Evolutionary conservation across 2,329 filamentous ascomycete genomes (phyloP), one percentile per base, ranked within the genome.

Genomic region (Pyrenochaeta sp.): DNA sequence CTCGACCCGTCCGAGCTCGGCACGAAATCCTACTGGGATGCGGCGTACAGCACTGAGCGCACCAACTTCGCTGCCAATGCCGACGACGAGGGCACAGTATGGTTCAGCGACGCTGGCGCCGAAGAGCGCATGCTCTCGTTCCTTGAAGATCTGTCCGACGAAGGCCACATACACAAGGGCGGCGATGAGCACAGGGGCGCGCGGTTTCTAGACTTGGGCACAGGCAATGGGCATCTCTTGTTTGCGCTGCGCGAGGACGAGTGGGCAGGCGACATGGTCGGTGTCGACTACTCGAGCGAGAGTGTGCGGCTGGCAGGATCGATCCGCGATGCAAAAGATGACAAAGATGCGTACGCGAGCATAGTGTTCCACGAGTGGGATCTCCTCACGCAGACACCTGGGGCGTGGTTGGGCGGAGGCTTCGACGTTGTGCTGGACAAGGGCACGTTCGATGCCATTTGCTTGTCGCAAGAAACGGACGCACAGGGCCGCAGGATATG

Each of bases 391-490:
- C 67, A 76, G 26, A 35, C 28, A 15, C 57, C 71, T 3, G 71
- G 69, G 1, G 35, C 81, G 36, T 90, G 87, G 85, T 73, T 91
- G 3, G 58, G 58, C 0, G 68, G 70, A 0, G 88, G 88, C 1
- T 97, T 92, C 75, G 91, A 97, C 71, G 84, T 96, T 0, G 87
- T 96, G 0, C 81, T 96, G n/a, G 94, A 99, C 73, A 99, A 99
- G 74, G 94, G 94, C 30, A 99, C 94, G 1, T 99, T 97, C 69
- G 94, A 99, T 76, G 94, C 94, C 8, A 88, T 99, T 22, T 91
- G 86, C 35, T 76, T 97, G n/a, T 83, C 80, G 39, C 78, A 79
- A 43, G 83, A 85, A 54, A 65, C 59, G n/a, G 73, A 73, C 38
- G 65, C 53, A 9, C 67, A 70, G 10, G 85, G 81, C 0, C 75